Evolutionary conservation across 768 basidiomycete genomes (phyloP), one percentile per base, ranked within the genome.

Genomic region (Galerina sulciceps): DNA sequence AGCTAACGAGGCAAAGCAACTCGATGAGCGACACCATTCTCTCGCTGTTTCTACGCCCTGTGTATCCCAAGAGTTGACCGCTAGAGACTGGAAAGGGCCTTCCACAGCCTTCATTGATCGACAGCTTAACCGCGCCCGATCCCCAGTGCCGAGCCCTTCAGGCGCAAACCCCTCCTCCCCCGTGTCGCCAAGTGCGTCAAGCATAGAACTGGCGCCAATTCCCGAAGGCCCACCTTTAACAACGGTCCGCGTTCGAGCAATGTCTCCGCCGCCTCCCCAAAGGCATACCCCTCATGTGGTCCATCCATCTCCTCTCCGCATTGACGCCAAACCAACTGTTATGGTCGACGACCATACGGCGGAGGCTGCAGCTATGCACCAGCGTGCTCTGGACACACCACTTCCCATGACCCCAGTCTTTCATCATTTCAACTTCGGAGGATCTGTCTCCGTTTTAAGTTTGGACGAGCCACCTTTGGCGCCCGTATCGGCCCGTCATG

Each of bases 341-440:
- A 55, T 34, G 41, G 52, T 54, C n/a, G 66, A 60, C 18, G 41
- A 60, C n/a, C 65, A 58, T 41, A 43, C 36, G 8, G 47, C 42
- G 9, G 44, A 60, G 3, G 60, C 65, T 10, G 60, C 67, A 41
- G 59, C 67, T 13, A 61, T 72, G 23, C 64, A 76, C 31, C 75
- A 76, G 52, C 68, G 66, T 22, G 76, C 75, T 10, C 49, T 76
- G 22, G 72, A 71, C 4, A 76, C 75, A 0, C 76, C 76, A 10
- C 69, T 80, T 22, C 79, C 79, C 18, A 55, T 67, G 31, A 79
- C 76, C 43, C 78, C 78, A 5, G 58, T 73, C 15, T 56, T 56
- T 47, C 60, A 59, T 37, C 56, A 58, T 17, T 65, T 68, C 51
- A 66, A 67, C 17, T n/a, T 31, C 18, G 57, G 26, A 15, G 55